Conservation (phyloP, 2,329 filamentous ascomycete species). For the Curvularia hawaiiensis region DNA sequence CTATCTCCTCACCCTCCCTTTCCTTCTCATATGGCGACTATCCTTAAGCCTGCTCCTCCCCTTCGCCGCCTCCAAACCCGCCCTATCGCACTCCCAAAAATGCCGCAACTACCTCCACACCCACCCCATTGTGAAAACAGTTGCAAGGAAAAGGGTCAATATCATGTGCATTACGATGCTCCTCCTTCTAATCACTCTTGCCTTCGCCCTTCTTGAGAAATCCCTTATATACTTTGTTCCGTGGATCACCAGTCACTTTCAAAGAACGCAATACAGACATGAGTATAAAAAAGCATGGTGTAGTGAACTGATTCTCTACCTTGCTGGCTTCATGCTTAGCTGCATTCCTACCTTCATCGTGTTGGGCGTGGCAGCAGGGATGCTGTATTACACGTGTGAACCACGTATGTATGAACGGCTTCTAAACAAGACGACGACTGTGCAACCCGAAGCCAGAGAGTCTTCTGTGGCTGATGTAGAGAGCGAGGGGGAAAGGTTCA, state of each 20-base stretch:
- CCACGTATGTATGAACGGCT: constrained; percentile 10
- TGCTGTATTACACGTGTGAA: constrained; percentile 13
- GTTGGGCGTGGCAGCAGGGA: background rate
- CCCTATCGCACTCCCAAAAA: background rate
- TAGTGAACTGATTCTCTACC: constrained; percentile 7
- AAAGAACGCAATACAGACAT: background rate
- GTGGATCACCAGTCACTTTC: constrained; percentile 1
- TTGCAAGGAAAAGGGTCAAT: background rate
- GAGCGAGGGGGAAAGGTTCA: background rate
- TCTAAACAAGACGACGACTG: background rate
- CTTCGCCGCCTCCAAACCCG: background rate
- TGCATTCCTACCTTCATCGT: constrained; percentile 11
- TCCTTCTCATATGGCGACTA: constrained; percentile 10
- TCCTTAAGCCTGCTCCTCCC: constrained; percentile 2
- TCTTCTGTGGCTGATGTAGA: constrained; percentile 5
- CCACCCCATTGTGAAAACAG: background rate
- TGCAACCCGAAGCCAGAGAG: constrained; percentile 8
- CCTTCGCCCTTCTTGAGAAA: constrained; percentile 9
- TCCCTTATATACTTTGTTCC: constrained; percentile 3
- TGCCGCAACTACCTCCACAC: background rate
- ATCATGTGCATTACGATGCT: constrained; percentile 3
- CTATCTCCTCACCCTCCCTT: constrained; percentile 3
- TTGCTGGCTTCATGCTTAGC: background rate
- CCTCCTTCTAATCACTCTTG: constrained; percentile 1
- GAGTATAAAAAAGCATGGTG: background rate